These are phyloP conservation scores for Aechmea fasciata DNA, from an alignment of 176 grass and related monocot species.

Conservation along the genomic window DNA sequence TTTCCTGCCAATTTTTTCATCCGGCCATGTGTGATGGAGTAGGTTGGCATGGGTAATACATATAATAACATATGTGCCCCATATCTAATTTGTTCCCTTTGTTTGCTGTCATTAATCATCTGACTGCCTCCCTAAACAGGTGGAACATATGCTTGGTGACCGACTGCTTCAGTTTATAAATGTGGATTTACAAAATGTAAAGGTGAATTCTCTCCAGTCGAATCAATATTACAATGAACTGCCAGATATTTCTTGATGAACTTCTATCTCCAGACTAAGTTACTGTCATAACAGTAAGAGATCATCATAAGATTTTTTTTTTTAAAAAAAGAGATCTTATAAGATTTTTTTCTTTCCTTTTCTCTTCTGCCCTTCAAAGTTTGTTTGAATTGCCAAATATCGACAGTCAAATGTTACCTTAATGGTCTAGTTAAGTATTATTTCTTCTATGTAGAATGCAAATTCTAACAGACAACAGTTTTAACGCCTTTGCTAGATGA, in stretches of 20 bases:
- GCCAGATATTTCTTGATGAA: not conserved
- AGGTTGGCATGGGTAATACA: not conserved
- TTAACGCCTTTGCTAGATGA: not conserved
- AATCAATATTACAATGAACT: not conserved
- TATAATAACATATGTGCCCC: not conserved
- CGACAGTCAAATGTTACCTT: too few relatives aligned
- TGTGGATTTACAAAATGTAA: slow-evolving; percentile 66
- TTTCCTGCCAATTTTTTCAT: too few relatives aligned
- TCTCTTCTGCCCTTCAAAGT: too few relatives aligned
- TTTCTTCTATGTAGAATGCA: too few relatives aligned
- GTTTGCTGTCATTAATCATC: slow-evolving; percentile 13
- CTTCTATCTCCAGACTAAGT: too few relatives aligned
- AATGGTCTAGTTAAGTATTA: too few relatives aligned
- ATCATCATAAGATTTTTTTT: too few relatives aligned
- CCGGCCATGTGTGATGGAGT: too few relatives aligned
- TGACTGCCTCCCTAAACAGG: slow-evolving; percentile 38
- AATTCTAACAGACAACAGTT: not conserved
- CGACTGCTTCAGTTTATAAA: slow-evolving; percentile 62
- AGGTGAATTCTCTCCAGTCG: slow-evolving; percentile 27
- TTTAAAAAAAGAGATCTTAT: too few relatives aligned
- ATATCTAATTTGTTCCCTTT: not conserved
- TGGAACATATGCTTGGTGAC: slow-evolving; percentile 95
- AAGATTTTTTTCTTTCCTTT: too few relatives aligned
- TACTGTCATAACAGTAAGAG: too few relatives aligned
- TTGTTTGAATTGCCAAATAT: too few relatives aligned